Evolutionary conservation across 176 grass and related monocot genomes (phyloP).

Genomic region (Carex myosuroides): DNA sequence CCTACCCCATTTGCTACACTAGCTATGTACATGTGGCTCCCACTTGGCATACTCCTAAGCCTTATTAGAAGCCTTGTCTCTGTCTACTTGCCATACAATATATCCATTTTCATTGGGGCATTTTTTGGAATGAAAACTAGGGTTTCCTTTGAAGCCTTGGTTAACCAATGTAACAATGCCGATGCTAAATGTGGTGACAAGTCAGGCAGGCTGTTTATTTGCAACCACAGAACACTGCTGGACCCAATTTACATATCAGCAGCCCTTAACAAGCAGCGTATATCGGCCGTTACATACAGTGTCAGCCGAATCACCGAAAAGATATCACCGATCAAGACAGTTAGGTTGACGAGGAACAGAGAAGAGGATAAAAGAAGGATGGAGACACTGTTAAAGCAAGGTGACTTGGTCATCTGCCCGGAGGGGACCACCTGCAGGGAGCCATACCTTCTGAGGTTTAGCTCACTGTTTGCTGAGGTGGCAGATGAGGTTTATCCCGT

Average conservation of each 20-base stretch:
- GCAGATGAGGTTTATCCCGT: conserved; percentile 45
- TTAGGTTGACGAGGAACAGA: conserved; percentile 51
- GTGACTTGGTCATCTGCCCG: conserved; percentile 73
- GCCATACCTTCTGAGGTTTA: conserved; percentile 66
- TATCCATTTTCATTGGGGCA: conserved; percentile 32
- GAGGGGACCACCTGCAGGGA: conserved; percentile 90
- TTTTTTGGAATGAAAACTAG: conserved; percentile 37
- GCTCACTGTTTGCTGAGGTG: conserved; percentile 52
- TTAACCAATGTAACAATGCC: not conserved
- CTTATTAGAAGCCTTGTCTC: conserved; percentile 46
- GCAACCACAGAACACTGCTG: conserved; percentile 84
- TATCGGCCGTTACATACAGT: conserved; percentile 55
- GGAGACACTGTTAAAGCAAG: conserved; percentile 32
- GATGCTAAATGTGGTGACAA: not conserved
- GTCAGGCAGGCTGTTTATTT: conserved; percentile 43
- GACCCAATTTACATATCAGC: conserved; percentile 69
- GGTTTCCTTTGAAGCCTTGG: not conserved
- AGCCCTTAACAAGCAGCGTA: conserved; percentile 38
- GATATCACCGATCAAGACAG: conserved; percentile 60
- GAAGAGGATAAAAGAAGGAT: conserved; percentile 52
- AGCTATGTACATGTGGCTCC: conserved; percentile 76
- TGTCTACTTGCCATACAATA: conserved; percentile 40
- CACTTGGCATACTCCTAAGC: conserved; percentile 35
- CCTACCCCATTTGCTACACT: conserved; percentile 49
- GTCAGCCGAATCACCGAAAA: conserved; percentile 56